Conservation (phyloP, 2,329 filamentous ascomycete species). For the Cladosporium sp. region DNA sequence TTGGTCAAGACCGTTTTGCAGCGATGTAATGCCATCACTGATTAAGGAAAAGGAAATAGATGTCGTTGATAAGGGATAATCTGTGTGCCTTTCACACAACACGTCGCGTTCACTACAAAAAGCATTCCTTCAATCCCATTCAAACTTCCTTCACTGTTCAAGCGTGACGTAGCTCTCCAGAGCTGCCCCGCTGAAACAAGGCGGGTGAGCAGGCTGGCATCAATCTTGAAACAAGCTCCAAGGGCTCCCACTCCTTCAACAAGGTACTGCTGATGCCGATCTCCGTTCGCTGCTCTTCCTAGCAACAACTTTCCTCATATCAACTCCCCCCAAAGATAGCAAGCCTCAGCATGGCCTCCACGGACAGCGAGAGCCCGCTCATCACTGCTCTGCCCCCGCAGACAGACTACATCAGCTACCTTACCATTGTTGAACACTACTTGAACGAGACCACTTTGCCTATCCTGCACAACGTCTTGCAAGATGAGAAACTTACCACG, state of each 20-base stretch:
- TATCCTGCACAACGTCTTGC: slow-evolving; percentile 65
- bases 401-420: slow-evolving; percentile 72
- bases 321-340: background rate
- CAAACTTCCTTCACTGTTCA: background rate
- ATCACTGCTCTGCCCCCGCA: slow-evolving; percentile 60
- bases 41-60: too few relatives aligned
- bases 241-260: background rate
- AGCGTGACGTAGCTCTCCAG: background rate
- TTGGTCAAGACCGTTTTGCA: background rate
- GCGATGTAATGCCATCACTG: too few relatives aligned
- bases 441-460: slow-evolving; percentile 67
- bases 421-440: slow-evolving; percentile 75
- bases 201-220: background rate
- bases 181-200: slow-evolving; percentile 5
- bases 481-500: slow-evolving; percentile 66
- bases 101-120: background rate
- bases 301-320: background rate
- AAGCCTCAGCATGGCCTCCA: slow-evolving; percentile 10
- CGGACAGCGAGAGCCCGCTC: slow-evolving; percentile 49
- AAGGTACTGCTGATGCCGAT: background rate
- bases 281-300: background rate
- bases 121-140: background rate
- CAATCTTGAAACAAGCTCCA: slow-evolving; percentile 6
- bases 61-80: background rate
- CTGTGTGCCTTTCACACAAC: background rate